Evolutionary conservation across 495 filamentous ascomycete genomes (phyloP), one percentile per base, ranked within the genome.

Genomic region (Aspergillus bertholletiae): DNA sequence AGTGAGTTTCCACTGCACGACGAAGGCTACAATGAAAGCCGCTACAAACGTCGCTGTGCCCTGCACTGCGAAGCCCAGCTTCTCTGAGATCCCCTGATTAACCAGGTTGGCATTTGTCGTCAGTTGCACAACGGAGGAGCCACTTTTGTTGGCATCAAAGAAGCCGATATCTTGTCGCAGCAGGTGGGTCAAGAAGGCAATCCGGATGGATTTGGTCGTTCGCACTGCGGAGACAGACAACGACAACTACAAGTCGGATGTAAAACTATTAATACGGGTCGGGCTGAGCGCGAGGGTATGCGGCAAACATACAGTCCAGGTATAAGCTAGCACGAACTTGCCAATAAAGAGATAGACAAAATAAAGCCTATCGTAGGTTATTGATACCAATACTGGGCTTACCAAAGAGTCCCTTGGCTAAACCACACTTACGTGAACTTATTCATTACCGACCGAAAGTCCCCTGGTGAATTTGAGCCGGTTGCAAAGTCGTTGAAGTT

Each of bases 21-120:
- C 61, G 48, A 81, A 73, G 3, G 70, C 78, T 0, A 78, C 67
- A 0, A 63, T 68, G 48, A 75, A 79, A 0, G 79, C 74, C 0
- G 77, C 62, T 12, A 77, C 40, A 49, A 81, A 79, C 44, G 71
- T 75, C 12, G 68, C 54, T 24, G 75, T 58, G 1, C 66, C 69
- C 43, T 76, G 68, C 1, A 81, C 54, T 44, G 71, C 70, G 5
- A 79, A 47, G 1, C 67, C 74, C 8, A 68, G 63, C 44, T 81
- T 81, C 58, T 81, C 22, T 12, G 32, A 37, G 18, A 52, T 52
- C 2, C 76, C 79, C 6, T 66, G 54, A 11, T 78, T 74, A 35
- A 81, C 74, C 0, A 62, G 69, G 40, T 76, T 67, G 59, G 47
- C 57, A 35, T 59, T 59, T 15, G 56, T 59, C 18, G 45, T 74